Evolutionary conservation across 371 early-diverging fungal species (phyloP).

Genomic region (Gilbertella persicaria): DNA sequence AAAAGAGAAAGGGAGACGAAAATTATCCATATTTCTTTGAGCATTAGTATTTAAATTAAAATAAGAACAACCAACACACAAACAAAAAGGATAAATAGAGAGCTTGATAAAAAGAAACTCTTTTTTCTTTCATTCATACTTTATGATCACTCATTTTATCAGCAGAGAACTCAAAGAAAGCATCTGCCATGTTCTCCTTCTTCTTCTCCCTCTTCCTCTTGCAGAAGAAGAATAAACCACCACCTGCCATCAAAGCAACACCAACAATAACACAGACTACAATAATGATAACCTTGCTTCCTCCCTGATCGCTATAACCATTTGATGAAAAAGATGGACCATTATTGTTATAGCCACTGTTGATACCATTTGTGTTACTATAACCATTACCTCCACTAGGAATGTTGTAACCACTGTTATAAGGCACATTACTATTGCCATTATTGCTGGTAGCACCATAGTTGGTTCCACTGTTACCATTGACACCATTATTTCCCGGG

Average conservation of each 20-base stretch:
- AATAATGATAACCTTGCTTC: conserved; percentile 17
- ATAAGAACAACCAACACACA: too few species aligned
- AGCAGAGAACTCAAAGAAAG: conserved; percentile 33
- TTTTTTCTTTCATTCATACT: neutral
- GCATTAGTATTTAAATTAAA: too few species aligned
- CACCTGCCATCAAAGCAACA: conserved; percentile 19
- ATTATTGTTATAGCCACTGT: conserved; percentile 7
- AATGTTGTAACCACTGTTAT: neutral
- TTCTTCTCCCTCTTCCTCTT: conserved; percentile 27
- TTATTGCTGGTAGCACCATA: neutral
- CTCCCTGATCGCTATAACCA: neutral
- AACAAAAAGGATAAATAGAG: too few species aligned
- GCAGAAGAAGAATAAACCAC: conserved; percentile 21
- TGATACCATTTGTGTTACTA: neutral
- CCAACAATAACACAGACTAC: conserved; percentile 21
- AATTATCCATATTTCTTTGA: too few species aligned
- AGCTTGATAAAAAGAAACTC: too few species aligned
- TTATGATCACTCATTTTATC: conserved; percentile 24
- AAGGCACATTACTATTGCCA: neutral
- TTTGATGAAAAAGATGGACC: neutral
- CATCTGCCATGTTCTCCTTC: conserved; percentile 39
- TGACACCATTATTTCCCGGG: too few species aligned
- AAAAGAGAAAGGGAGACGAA: too few species aligned
- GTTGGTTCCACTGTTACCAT: conserved; percentile 2
- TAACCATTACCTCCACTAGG: conserved; percentile 4